Evolutionary conservation across 768 basidiomycete genomes (phyloP), one percentile per base, ranked within the genome.

Genomic region (Heimioporus sp.): DNA sequence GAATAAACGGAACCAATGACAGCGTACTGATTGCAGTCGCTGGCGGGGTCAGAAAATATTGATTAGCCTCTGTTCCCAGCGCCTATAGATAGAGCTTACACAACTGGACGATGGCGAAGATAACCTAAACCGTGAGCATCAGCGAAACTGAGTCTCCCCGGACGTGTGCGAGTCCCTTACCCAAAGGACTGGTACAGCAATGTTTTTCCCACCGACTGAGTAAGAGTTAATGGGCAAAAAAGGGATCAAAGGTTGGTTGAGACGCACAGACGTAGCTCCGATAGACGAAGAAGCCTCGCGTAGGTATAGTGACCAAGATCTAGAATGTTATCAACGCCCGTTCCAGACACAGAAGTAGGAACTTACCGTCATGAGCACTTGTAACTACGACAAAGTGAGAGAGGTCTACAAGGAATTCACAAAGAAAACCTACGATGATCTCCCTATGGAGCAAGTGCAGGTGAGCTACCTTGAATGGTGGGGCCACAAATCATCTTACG

Each of bases 261-360:
- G 16, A 37, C 51, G 4, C 35, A 52, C 51, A 48, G 30, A 43
- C 10, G 5, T 42, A 52, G 34, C 47, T 47, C 34, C 51, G 40
- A 10, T 52, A n/a, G 6, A 43, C 30, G 15, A 52, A 52, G 37
- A 52, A 48, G 1, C n/a, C 46, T 43, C 48, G 51, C 21, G 41
- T n/a, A 13, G 24, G 4, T 13, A 32, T 10, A n/a, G 34, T 19
- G 6, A 43, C 28, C 31, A 21, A 1, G 13, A 8, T 12, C 51
- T 52, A 12, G 30, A 16, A 10, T 16, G 31, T 15, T 5, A 47
- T 47, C 16, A 30, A 11, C 13, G 31, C n/a, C 10, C 20, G 32
- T 8, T 39, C 45, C n/a, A 2, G 4, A 15, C 24, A 8, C 12
- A 31, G 20, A 8, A 6, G 30, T 10, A 41, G 4, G 20, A 21